Evolutionary conservation across 768 basidiomycete species (phyloP).

Genomic region (Collybia mongolica): DNA sequence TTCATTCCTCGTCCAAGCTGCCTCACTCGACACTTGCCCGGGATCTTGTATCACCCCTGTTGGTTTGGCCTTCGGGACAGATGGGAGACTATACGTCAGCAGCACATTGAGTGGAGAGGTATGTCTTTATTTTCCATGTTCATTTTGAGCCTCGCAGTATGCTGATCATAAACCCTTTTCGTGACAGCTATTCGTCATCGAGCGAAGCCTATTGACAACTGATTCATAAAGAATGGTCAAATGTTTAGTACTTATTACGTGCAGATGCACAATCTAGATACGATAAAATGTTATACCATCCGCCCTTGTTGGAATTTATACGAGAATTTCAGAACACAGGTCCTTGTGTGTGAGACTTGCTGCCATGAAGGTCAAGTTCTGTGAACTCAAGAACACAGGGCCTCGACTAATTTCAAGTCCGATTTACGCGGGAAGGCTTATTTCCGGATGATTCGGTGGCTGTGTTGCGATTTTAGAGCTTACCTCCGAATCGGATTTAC

Average conservation of each 20-base stretch:
- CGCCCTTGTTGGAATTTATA: too few species aligned
- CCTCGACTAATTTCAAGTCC: too few species aligned
- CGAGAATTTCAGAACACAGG: too few species aligned
- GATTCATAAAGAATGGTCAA: background rate
- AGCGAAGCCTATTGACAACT: background rate
- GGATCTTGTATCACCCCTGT: conserved; percentile 44
- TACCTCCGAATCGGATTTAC: too few species aligned
- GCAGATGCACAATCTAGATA: too few species aligned
- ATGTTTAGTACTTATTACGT: background rate
- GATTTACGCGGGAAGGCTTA: too few species aligned
- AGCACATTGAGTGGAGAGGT: conserved; percentile 46
- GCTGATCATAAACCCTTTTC: background rate
- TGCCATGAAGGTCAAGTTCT: too few species aligned
- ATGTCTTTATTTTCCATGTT: conserved; percentile 1
- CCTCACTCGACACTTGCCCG: conserved; percentile 35
- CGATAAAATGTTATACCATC: too few species aligned
- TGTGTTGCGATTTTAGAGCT: too few species aligned
- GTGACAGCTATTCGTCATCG: conserved; percentile 10
- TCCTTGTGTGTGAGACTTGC: too few species aligned
- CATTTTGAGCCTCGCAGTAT: background rate
- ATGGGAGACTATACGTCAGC: conserved; percentile 37
- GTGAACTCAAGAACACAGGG: too few species aligned
- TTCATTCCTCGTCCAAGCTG: conserved; percentile 36
- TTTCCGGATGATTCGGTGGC: too few species aligned
- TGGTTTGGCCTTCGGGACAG: conserved; percentile 36